phyloP scores from a whole-genome alignment of 768 basidiomycete species.

The Hirschioporus abietinus region DNA sequence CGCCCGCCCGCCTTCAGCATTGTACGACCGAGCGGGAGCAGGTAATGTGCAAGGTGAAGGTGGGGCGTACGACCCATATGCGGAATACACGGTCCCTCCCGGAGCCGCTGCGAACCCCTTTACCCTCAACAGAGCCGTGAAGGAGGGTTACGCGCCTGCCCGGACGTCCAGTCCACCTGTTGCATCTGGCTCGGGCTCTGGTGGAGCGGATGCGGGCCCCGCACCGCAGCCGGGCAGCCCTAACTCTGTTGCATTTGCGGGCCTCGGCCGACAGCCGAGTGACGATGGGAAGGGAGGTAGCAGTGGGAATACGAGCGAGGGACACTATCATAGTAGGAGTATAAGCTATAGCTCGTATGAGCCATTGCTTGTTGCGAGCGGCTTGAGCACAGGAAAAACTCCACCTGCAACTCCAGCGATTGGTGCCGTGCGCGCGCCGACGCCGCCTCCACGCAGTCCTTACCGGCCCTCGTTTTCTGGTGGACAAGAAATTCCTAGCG shows the following conservation, averaged over 20 bases:
- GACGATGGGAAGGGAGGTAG: slow-evolving; percentile 18
- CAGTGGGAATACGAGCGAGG: slow-evolving; percentile 24
- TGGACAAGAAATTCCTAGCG: background rate
- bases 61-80: slow-evolving; percentile 46
- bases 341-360: slow-evolving; percentile 55
- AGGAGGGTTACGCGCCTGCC: slow-evolving; percentile 40
- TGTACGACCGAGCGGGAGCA: slow-evolving; percentile 30
- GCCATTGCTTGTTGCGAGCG: slow-evolving; percentile 43
- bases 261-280: slow-evolving; percentile 10
- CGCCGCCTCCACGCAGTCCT: slow-evolving; percentile 32
- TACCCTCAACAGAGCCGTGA: slow-evolving; percentile 19
- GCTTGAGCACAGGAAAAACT: slow-evolving; percentile 13
- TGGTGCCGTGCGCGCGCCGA: slow-evolving; percentile 17
- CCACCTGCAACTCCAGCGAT: slow-evolving; percentile 19
- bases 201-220: slow-evolving; percentile 21
- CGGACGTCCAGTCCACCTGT: slow-evolving; percentile 45
- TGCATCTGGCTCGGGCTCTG: background rate
- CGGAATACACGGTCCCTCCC: slow-evolving; percentile 31
- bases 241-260: slow-evolving; percentile 11
- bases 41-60: slow-evolving; percentile 19
- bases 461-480: slow-evolving; percentile 19
- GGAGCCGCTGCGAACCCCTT: slow-evolving; percentile 12
- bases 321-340: slow-evolving; percentile 16
- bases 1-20: slow-evolving; percentile 15
- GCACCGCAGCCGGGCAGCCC: background rate